Base-by-base conservation (phyloP, 2,329 filamentous ascomycete species). In the Hypoxylon sp. region DNA sequence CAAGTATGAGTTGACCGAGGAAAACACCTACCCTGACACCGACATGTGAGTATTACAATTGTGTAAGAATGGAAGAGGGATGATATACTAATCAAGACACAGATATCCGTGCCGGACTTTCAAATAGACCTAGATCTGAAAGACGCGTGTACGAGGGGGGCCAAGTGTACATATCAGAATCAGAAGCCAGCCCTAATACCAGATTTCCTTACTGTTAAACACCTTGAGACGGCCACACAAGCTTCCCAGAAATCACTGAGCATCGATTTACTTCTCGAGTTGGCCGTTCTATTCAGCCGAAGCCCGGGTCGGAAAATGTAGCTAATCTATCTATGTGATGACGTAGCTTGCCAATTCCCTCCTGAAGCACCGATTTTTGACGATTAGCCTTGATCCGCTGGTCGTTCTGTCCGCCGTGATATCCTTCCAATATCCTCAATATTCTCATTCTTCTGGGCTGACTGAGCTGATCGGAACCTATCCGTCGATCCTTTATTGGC, bases 91-190 rank as follows among this genome's bases (percentile, higher is more conserved):
- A 81, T 71, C 58, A 59, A 32, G 62, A 27, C 32, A 61, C 75
- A 89, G 87, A 72, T 91, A 91, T 77, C 89, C 88, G 55, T 91
- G 88, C 83, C 85, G 89, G 76, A 85, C 82, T 35, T 91, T 91
- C 79, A 80, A 84, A 79, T 91, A 80, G 78, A 73, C 75, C 72
- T 78, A 57, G 39, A 44, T 44, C 39, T 44, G 21, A 51, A 35
- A 44, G 42, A 44, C 11, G 54, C 42, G 52, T 57, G 35, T 32
- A 50, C 27, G 68, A 61, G 52, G 63, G 61, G 52, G 65, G 63
- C 48, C 57, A 61, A 57, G 57, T 79, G 74, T 79, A 77, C 54
- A 78, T 77, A 77, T 74, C 65, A 62, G 57, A 65, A 77, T 74
- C 67, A 62, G 57, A 67, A 69, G 53, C 56, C 53, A 53, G 61